These are phyloP conservation scores for Pseudogymnoascus sp. DNA, from an alignment of 2,329 filamentous ascomycete genomes.

Conservation along the genomic window DNA sequence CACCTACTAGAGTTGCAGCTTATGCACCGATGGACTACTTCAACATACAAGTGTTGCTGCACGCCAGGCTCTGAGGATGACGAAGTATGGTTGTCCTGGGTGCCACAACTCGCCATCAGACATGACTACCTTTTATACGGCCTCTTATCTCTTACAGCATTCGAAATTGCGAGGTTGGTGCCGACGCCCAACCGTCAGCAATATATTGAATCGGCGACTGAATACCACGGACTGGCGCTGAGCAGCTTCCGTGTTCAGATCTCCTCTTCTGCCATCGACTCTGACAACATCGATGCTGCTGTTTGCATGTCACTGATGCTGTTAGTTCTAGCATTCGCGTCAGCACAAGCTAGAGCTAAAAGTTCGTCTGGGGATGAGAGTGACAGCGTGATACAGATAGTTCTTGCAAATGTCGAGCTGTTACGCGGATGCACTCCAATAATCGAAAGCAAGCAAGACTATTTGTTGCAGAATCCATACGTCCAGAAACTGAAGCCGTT, in stretches of 20 bases:
- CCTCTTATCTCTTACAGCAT: conserved; percentile 16
- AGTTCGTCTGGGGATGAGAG: not conserved
- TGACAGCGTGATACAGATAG: conserved; percentile 13
- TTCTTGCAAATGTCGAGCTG: conserved; percentile 16
- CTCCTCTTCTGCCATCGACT: conserved; percentile 1
- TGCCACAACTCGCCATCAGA: conserved; percentile 14
- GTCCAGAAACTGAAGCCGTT: conserved; percentile 15
- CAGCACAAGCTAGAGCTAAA: conserved; percentile 12
- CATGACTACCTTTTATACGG: conserved; percentile 17
- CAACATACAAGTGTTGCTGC: conserved; percentile 17
- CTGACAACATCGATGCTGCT: conserved; percentile 13
- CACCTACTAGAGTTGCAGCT: conserved; percentile 21
- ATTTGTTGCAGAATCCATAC: conserved; percentile 15
- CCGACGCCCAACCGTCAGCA: not conserved
- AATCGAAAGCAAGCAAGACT: conserved; percentile 12
- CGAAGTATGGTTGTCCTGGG: conserved; percentile 14
- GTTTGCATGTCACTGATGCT: conserved; percentile 18
- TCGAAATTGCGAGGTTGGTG: conserved; percentile 14
- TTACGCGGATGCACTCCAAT: conserved; percentile 14
- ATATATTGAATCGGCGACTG: conserved; percentile 15
- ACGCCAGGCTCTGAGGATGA: conserved; percentile 15
- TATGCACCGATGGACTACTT: conserved; percentile 20
- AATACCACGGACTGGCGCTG: conserved; percentile 15
- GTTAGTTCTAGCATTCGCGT: conserved; percentile 17
- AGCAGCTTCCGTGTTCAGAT: conserved; percentile 14